Base-by-base conservation (phyloP, 148 eudicot genomes). In the Dysphania ambrosioides region DNA sequence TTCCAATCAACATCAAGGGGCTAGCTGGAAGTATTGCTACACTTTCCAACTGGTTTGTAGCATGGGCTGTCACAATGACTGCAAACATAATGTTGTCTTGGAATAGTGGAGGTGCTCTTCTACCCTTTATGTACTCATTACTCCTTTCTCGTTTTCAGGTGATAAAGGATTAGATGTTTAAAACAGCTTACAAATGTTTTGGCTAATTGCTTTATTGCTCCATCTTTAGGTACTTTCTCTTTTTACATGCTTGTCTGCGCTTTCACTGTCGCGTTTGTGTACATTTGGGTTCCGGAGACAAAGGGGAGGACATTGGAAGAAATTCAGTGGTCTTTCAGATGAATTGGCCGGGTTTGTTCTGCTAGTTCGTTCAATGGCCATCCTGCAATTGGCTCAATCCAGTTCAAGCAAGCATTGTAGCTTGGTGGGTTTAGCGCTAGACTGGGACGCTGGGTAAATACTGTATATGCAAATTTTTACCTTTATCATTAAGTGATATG, bases 21-120 rank as follows among this genome's bases (percentile, higher is more conserved):
- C 88, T 88, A 56, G 96, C 96, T 64, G 96, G 96, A 82, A 88
- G 92, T 80, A 81, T 84, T 44, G 96, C 96, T 55, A 91, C 96
- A 16, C 85, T 91, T 66, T 74, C 76, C 57, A 91, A 91, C 75
- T 91, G 92, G 96, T 86, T 86, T 66, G 30, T 56, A 75, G 82
- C 91, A n/a, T 91, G 90, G 91, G 61, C 80, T 40, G 82, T 91
- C 53, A 91, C 96, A 1, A 31, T 88, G 88, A 88, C 92, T 49
- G 96, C 91, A 66, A 90, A 90, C 75, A 59, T 91, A 73, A 82
- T 91, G 15, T 78, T 91, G 79, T 70, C 80, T 69, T 91, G 96
- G 96, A 91, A 86, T 71, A 74, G 87, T 66, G 96, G 91, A 91
- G 96, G 96, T 84, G 13, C 49, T 29, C 53, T 72, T 65, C 77